Evolutionary conservation across 83 land plant genomes (phyloP).

Genomic region (Larix sibirica): DNA sequence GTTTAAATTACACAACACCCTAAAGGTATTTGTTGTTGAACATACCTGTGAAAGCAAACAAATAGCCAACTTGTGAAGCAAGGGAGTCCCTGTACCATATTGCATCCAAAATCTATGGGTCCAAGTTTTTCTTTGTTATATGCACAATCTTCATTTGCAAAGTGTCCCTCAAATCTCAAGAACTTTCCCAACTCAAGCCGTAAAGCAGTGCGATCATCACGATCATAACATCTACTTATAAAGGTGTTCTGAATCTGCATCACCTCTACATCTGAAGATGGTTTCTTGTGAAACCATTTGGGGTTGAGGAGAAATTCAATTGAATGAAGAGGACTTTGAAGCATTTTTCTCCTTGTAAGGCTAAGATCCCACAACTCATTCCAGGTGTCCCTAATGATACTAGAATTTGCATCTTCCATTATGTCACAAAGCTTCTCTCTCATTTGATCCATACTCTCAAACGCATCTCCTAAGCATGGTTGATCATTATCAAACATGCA

Average conservation of each 20-base stretch:
- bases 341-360: neutral
- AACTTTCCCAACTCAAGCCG: too few relatives aligned
- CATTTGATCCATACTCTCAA: neutral
- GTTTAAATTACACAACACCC: too few relatives aligned
- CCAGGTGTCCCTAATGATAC: neutral
- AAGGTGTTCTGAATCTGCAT: neutral
- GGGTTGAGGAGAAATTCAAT: neutral
- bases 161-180: too few relatives aligned
- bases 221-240: neutral
- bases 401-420: neutral
- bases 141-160: neutral
- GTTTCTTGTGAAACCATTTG: neutral
- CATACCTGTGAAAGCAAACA: neutral
- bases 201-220: too few relatives aligned
- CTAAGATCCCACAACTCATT: neutral
- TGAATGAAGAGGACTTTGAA: neutral
- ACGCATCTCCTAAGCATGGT: neutral
- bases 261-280: neutral
- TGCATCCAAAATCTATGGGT: neutral
- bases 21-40: neutral
- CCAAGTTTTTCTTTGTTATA: neutral
- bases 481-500: neutral
- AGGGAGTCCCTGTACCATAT: neutral
- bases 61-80: neutral
- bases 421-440: neutral